Conservation (phyloP, 441 rosid species). For the Pelargonium fulgidum region DNA sequence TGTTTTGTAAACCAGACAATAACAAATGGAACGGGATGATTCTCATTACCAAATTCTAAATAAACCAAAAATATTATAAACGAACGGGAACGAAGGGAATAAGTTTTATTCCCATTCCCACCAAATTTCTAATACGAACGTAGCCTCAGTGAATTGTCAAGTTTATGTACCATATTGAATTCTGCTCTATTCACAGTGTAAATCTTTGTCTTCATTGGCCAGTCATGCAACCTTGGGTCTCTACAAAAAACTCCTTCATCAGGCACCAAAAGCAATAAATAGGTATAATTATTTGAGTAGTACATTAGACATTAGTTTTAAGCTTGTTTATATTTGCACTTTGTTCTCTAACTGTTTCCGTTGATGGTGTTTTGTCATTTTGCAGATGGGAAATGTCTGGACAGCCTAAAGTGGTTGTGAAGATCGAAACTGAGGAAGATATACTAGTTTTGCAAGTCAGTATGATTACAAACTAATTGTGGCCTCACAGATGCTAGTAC, state of each 20-base stretch:
- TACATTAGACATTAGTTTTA: conserved; percentile 3
- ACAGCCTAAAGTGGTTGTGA: conserved; percentile 92
- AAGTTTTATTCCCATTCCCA: too few relatives aligned
- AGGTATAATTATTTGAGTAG: conserved; percentile 34
- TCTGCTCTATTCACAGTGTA: conserved; percentile 12
- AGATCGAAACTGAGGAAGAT: conserved; percentile 82
- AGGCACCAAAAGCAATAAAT: conserved; percentile 78
- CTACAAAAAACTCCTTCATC: conserved; percentile 62
- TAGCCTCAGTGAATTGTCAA: background rate
- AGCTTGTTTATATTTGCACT: background rate
- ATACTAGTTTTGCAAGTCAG: conserved; percentile 87
- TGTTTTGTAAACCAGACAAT: too few relatives aligned
- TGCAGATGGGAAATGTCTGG: conserved; percentile 92
- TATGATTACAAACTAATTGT: conserved; percentile 18
- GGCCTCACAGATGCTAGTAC: background rate
- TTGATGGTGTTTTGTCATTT: conserved; percentile 9
- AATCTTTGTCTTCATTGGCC: conserved; percentile 20
- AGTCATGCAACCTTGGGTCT: conserved; percentile 98
- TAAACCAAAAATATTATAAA: too few relatives aligned
- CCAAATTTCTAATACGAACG: too few relatives aligned
- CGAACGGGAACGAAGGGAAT: too few relatives aligned
- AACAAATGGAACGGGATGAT: too few relatives aligned
- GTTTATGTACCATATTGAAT: background rate
- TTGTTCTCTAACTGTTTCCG: background rate
- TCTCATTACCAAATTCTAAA: too few relatives aligned